phyloP scores from a whole-genome alignment of 768 basidiomycete genomes.

The Mycena haematopus region DNA sequence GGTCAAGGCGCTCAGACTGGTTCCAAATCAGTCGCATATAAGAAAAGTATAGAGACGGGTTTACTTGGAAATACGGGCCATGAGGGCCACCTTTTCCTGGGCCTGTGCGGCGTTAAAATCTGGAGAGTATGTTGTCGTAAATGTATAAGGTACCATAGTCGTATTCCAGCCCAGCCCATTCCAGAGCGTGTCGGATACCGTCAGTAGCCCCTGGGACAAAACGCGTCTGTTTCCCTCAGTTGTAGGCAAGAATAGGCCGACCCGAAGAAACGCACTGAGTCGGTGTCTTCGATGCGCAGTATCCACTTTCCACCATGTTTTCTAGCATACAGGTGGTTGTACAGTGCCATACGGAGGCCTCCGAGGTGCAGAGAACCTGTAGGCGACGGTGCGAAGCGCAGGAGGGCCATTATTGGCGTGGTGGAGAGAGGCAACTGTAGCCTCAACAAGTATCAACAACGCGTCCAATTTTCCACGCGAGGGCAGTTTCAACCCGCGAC shows the following conservation, averaged over 20 bases:
- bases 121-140: background rate
- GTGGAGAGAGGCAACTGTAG: background rate
- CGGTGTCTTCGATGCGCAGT: constrained; percentile 94
- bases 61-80: constrained; percentile 88
- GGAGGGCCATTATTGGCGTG: constrained; percentile 62
- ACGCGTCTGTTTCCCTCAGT: constrained; percentile 59
- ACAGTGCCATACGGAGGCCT: constrained; percentile 91
- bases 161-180: constrained; percentile 92
- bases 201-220: constrained; percentile 87
- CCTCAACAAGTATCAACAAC: constrained; percentile 9
- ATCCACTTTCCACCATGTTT: constrained; percentile 90
- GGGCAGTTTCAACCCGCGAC: background rate
- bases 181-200: constrained; percentile 72
- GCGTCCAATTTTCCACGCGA: background rate
- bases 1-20: constrained; percentile 87
- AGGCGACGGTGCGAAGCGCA: constrained; percentile 97
- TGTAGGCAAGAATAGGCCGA: background rate
- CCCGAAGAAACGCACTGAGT: constrained; percentile 58
- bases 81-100: constrained; percentile 78
- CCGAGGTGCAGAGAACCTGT: constrained; percentile 95
- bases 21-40: constrained; percentile 13
- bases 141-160: constrained; percentile 71
- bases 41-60: constrained; percentile 14
- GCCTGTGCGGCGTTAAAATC: constrained; percentile 50
- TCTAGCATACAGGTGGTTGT: constrained; percentile 86